Conservation (phyloP, 306 rosid species). For the Pterocarpus santalinus region DNA sequence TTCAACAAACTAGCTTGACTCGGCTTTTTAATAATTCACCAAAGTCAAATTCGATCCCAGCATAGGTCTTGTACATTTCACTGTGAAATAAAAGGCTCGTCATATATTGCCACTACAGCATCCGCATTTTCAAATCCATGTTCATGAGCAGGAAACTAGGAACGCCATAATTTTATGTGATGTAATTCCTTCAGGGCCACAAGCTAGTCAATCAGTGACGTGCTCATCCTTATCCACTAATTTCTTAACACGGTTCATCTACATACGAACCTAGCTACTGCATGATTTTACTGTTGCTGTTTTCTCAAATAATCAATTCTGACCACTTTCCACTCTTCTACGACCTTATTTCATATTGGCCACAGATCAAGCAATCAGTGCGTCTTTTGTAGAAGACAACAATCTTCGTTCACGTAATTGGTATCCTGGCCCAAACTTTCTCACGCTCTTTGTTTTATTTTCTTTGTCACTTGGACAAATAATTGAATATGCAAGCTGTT, state of each 20-base stretch:
- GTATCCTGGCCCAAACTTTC: not conserved
- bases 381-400: conserved; percentile 14
- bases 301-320: not conserved
- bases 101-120: not conserved
- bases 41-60: no score
- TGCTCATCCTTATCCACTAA: conserved; percentile 9
- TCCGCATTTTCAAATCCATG: conserved; percentile 12
- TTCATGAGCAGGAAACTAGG: conserved; percentile 8
- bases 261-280: no score
- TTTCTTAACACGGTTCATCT: not conserved
- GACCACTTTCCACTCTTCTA: not conserved
- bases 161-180: conserved; percentile 2
- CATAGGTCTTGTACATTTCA: not conserved
- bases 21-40: no score
- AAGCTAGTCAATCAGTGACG: not conserved
- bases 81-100: not conserved
- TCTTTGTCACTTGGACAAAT: not conserved
- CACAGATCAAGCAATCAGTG: not conserved
- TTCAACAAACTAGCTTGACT: no score
- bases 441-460: not conserved
- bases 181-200: not conserved
- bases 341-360: not conserved
- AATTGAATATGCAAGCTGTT: not conserved
- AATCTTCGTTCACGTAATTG: conserved; percentile 1
- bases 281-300: not conserved